Conservation (phyloP, 768 basidiomycete species). For the Lactarius tabidus region DNA sequence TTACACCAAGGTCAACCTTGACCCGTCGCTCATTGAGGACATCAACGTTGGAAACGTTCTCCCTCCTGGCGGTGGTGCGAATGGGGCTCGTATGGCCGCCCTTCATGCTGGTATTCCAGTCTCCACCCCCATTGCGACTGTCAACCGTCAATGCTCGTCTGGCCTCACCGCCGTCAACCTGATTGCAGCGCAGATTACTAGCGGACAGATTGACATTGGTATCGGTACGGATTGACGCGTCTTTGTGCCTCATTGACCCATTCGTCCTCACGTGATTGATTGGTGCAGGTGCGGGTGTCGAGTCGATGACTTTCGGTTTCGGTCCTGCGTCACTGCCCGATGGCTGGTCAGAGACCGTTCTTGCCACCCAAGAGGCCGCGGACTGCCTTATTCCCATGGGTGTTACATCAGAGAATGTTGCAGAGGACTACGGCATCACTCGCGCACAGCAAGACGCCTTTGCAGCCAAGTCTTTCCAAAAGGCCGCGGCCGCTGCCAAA, state of each 20-base stretch:
- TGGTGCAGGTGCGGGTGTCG: slow-evolving; percentile 70
- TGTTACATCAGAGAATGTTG: slow-evolving; percentile 93
- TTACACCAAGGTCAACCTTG: slow-evolving; percentile 62
- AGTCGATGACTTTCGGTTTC: slow-evolving; percentile 83
- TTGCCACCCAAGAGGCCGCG: slow-evolving; percentile 61
- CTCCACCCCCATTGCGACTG: slow-evolving; percentile 68
- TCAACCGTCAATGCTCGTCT: slow-evolving; percentile 89
- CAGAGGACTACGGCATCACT: slow-evolving; percentile 66
- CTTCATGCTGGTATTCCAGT: slow-evolving; percentile 82
- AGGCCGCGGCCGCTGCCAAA: slow-evolving; percentile 76
- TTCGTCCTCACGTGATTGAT: not conserved
- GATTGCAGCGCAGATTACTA: slow-evolving; percentile 74
- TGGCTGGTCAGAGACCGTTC: slow-evolving; percentile 59
- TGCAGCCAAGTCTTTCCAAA: slow-evolving; percentile 79
- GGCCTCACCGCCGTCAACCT: slow-evolving; percentile 79
- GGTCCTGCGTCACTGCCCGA: slow-evolving; percentile 55
- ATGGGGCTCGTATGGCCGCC: slow-evolving; percentile 79
- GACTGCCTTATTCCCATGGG: slow-evolving; percentile 90
- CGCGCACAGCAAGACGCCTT: slow-evolving; percentile 81
- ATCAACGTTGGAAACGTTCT: slow-evolving; percentile 86
- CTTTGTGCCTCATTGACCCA: not conserved
- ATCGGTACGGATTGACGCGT: slow-evolving; percentile 52
- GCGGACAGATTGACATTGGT: slow-evolving; percentile 84
- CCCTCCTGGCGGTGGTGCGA: slow-evolving; percentile 80
- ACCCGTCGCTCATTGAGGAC: slow-evolving; percentile 82